phyloP scores from a whole-genome alignment of 768 basidiomycete species.

The Kwoniella heveanensis region DNA sequence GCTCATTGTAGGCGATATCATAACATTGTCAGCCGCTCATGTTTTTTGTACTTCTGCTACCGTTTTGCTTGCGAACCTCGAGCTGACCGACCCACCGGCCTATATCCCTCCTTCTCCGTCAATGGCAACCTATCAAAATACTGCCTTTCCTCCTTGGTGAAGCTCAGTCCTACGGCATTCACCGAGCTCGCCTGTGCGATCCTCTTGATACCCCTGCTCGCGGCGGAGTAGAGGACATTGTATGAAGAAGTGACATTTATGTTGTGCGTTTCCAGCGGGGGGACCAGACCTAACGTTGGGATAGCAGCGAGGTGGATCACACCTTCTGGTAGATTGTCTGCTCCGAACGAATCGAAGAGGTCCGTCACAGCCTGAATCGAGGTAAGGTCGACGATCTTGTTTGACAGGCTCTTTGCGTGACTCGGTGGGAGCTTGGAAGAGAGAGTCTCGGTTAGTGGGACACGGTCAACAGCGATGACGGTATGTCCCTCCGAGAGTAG shows the following conservation, averaged over 20 bases:
- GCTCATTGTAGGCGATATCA: too few species aligned
- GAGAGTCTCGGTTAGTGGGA: conserved; percentile 19
- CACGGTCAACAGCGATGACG: conserved; percentile 40
- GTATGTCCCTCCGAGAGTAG: conserved; percentile 34
- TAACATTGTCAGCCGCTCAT: too few species aligned
- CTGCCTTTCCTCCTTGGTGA: conserved; percentile 29
- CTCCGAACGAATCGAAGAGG: conserved; percentile 12
- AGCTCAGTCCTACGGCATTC: conserved; percentile 46
- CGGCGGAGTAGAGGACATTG: conserved; percentile 47
- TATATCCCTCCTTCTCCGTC: conserved; percentile 33
- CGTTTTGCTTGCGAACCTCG: too few species aligned
- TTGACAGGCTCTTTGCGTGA: conserved; percentile 10
- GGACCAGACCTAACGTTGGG: conserved; percentile 30
- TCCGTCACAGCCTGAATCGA: conserved; percentile 16
- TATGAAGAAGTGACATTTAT: conserved; percentile 42
- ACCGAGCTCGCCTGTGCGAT: conserved; percentile 51
- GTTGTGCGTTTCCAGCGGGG: conserved; percentile 41
- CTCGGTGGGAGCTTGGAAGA: neutral
- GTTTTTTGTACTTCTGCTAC: too few species aligned
- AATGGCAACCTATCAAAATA: conserved; percentile 42
- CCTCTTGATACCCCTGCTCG: conserved; percentile 34
- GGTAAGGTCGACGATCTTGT: conserved; percentile 25
- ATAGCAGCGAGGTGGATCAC: conserved; percentile 51
- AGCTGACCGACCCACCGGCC: conserved; percentile 38
- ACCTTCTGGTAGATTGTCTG: conserved; percentile 25